These are phyloP conservation scores for Trichopus zeylanicus DNA, from an alignment of 116 monocot genomes.

Conservation along the genomic window DNA sequence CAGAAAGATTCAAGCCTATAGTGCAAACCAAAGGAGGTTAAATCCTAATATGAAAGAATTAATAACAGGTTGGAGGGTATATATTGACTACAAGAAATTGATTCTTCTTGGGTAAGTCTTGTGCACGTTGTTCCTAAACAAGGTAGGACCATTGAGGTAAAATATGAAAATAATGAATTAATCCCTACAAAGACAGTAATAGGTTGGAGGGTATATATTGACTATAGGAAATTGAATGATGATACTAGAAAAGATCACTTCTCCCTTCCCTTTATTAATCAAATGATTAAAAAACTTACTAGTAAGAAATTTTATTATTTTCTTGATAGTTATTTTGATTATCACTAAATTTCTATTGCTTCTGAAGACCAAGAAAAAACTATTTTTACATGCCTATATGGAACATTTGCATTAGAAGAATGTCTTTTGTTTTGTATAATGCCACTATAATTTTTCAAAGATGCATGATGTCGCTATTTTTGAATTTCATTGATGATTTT, in stretches of 20 bases:
- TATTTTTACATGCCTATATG: conserved; percentile 2
- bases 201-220: not conserved
- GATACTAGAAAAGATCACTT: conserved; percentile 7
- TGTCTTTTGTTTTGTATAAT: not conserved
- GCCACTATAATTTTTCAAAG: not conserved
- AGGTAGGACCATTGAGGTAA: not conserved
- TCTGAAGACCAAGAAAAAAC: not conserved
- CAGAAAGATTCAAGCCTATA: not conserved
- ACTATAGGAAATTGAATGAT: conserved; percentile 2
- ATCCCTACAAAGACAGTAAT: not conserved
- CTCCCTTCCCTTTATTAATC: conserved; percentile 9
- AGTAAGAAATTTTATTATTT: not conserved
- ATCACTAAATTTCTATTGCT: too few relatives aligned
- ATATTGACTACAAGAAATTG: not conserved
- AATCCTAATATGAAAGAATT: conserved; percentile 6
- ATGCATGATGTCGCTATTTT: conserved; percentile 1
- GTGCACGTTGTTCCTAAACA: not conserved
- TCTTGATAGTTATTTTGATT: too few relatives aligned
- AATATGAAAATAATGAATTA: conserved; percentile 2
- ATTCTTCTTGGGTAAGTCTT: not conserved
- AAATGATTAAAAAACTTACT: conserved; percentile 2
- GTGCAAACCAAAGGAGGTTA: not conserved
- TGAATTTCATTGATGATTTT: not conserved
- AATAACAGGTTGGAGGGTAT: not conserved
- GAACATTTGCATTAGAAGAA: not conserved